Conservation (phyloP, 2,329 filamentous ascomycete species). For the Mycogone perniciosa region DNA sequence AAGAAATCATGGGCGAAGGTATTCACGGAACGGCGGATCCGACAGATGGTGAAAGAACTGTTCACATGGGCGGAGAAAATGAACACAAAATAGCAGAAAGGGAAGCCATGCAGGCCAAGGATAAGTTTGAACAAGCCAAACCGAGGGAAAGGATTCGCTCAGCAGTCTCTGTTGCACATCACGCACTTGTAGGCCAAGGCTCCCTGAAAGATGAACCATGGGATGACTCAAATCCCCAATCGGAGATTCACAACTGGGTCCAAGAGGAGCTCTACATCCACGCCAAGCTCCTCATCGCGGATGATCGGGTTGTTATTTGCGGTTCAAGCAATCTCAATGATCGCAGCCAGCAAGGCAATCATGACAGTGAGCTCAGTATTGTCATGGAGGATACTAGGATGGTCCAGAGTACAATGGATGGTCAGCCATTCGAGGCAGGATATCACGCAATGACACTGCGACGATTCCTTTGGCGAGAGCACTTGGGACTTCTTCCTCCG, state of each 20-base stretch:
- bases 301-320: slow-evolving; percentile 79
- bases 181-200: slow-evolving; percentile 65
- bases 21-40: slow-evolving; percentile 53
- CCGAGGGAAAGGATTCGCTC: slow-evolving; percentile 33
- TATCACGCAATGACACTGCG: slow-evolving; percentile 76
- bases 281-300: slow-evolving; percentile 81
- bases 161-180: slow-evolving; percentile 56
- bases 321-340: slow-evolving; percentile 91
- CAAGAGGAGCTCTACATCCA: slow-evolving; percentile 97
- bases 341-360: slow-evolving; percentile 76
- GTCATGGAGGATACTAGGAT: slow-evolving; percentile 78
- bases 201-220: slow-evolving; percentile 63
- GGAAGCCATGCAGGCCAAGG: slow-evolving; percentile 40
- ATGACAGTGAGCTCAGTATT: slow-evolving; percentile 86
- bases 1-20: slow-evolving; percentile 75
- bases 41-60: slow-evolving; percentile 34
- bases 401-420: slow-evolving; percentile 70
- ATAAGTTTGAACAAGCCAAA: slow-evolving; percentile 45
- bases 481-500: slow-evolving; percentile 71
- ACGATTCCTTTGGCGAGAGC: slow-evolving; percentile 82
- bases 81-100: slow-evolving; percentile 33
- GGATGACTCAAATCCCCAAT: slow-evolving; percentile 63
- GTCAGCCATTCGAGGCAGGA: slow-evolving; percentile 68
- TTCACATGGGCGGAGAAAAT: slow-evolving; percentile 40
- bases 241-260: slow-evolving; percentile 81